These are phyloP conservation scores for Debaryomyces tyrocola DNA, from an alignment of 805 yeast genomes.

Conservation along the genomic window DNA sequence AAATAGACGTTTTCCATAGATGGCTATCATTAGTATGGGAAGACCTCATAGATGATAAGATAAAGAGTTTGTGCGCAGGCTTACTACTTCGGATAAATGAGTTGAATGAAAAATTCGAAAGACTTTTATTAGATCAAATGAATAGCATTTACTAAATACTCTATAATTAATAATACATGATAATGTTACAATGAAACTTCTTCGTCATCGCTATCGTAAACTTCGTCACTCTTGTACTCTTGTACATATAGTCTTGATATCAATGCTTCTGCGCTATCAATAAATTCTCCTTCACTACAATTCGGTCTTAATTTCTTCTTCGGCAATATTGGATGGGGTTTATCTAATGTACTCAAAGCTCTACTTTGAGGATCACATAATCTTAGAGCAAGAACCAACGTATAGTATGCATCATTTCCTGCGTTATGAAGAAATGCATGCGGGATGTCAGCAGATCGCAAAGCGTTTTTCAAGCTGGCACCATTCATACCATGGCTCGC, in stretches of 20 bases:
- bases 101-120: constrained; percentile 24
- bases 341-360: constrained; percentile 7
- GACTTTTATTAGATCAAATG: constrained; percentile 29
- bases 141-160: constrained; percentile 22
- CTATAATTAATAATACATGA: not conserved
- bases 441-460: constrained; percentile 50
- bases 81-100: constrained; percentile 29
- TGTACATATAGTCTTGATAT: not conserved
- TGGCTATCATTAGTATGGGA: constrained; percentile 36
- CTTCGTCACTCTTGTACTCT: not conserved
- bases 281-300: constrained; percentile 6
- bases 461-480: constrained; percentile 43
- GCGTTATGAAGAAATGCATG: constrained; percentile 66
- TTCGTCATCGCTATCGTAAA: not conserved
- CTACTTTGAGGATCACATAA: constrained; percentile 47
- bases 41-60: constrained; percentile 31
- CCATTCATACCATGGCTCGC: constrained; percentile 40
- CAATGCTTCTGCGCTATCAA: constrained; percentile 1
- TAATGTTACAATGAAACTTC: not conserved
- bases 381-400: constrained; percentile 49
- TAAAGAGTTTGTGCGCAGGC: constrained; percentile 42
- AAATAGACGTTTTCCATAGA: constrained; percentile 19
- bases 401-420: constrained; percentile 68
- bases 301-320: not conserved
- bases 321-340: not conserved